Evolutionary conservation across 202 grass and related monocot species (phyloP), one percentile per base, ranked within the genome.

Genomic region (Bolboschoenoplectus hybrid): DNA sequence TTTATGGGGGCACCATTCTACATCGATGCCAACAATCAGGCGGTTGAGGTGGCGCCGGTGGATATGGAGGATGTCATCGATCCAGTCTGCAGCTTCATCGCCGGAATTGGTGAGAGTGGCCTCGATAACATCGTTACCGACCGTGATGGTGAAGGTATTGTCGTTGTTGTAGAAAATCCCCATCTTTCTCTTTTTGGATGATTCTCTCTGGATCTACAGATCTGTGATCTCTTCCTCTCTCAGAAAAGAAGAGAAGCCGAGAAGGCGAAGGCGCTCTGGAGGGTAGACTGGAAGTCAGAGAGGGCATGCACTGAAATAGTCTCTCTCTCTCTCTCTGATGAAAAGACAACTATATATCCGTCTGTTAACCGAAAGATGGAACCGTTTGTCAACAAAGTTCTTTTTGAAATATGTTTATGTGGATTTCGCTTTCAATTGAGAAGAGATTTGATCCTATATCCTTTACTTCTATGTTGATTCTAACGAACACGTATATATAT

Each of bases 21-120:
- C 49, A 83, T 91, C 89, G 12, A 95, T 13, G 52, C 91, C 91
- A 26, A 90, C 80, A 51, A 91, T 1, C 26, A 87, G 85, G 70
- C 1, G 44, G 68, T 49, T 0, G 51, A 89, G 78, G 71, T 65
- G 58, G 61, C 53, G 12, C 12, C 26, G 84, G 88, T 87, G 84
- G 63, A 81, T 35, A 55, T 11, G 83, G 62, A 13, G 8, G 60
- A 81, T 84, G n/a, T 76, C 39, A 44, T 32, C 56, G 74, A 95
- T 2, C 91, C 89, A 95, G 1, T 17, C 5, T 2, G 58, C 17
- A 1, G 34, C 91, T 0, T 17, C 45, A 19, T 66, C 38, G 84
- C 87, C 86, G 20, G 65, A 87, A 35, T 5, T 1, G 1, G 93
- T 93, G 36, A 87, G 50, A 40, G 84, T 90, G 11, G 91, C 77